Percentiles rank a stretch among this genome's conserved stretches.
Evolutionary conservation across 2,329 filamentous ascomycete species (phyloP).

Genomic region (Exophiala mesophila): DNA sequence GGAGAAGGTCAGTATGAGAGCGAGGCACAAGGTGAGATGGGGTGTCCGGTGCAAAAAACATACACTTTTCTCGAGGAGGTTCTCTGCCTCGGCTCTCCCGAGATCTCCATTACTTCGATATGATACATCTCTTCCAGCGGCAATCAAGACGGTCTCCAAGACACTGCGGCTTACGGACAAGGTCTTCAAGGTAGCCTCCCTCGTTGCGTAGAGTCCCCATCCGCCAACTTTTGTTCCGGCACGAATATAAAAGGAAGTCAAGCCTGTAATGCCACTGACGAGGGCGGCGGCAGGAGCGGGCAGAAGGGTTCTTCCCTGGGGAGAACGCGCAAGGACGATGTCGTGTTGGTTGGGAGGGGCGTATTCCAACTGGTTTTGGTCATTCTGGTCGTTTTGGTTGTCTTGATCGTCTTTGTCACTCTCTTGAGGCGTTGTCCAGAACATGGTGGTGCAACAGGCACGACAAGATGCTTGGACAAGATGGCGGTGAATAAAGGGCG

Average conservation of each 20-base stretch:
- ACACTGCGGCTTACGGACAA: constrained; percentile 42
- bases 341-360: too few species aligned
- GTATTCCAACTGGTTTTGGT: too few species aligned
- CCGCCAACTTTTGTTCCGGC: constrained; percentile 41
- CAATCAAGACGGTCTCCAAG: constrained; percentile 41
- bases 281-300: constrained; percentile 41
- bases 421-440: constrained; percentile 14
- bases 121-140: constrained; percentile 42
- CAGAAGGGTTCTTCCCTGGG: constrained; percentile 34
- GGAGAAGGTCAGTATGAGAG: constrained; percentile 9
- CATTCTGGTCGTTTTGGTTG: constrained; percentile 5
- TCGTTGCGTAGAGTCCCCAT: constrained; percentile 40
- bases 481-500: not conserved
- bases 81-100: constrained; percentile 40
- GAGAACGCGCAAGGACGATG: constrained; percentile 14
- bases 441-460: constrained; percentile 7
- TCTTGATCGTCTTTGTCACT: constrained; percentile 7
- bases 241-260: constrained; percentile 42
- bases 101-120: constrained; percentile 44
- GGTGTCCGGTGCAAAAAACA: constrained; percentile 18
- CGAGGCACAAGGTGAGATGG: not conserved
- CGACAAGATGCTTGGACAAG: not conserved
- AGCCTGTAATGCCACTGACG: constrained; percentile 42
- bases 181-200: constrained; percentile 41
- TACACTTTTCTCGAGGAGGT: constrained; percentile 43